These are phyloP conservation scores for Boletus subcaerulescens DNA, from an alignment of 768 basidiomycete genomes.

Conservation along the genomic window DNA sequence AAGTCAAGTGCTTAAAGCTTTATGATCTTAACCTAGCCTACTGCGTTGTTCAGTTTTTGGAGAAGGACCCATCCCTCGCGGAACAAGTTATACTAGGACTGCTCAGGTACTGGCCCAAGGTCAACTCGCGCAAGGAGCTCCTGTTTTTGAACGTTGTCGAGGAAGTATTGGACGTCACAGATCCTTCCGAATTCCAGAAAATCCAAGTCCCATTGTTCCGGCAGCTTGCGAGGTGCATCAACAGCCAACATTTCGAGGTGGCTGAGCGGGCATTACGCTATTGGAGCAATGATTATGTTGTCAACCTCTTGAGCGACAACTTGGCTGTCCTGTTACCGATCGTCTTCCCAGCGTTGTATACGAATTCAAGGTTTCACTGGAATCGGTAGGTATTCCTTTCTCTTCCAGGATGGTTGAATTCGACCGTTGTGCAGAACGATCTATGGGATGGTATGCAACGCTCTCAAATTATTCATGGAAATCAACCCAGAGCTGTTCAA, in stretches of 20 bases:
- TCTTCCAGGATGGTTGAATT: neutral
- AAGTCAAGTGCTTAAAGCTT: constrained; percentile 94
- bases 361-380: constrained; percentile 97
- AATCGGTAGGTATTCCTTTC: constrained; percentile 68
- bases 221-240: constrained; percentile 95
- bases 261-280: constrained; percentile 95
- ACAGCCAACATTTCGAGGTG: constrained; percentile 99
- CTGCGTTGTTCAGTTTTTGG: constrained; percentile 97
- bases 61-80: constrained; percentile 89
- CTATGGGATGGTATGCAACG: constrained; percentile 99
- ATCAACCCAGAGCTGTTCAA: constrained; percentile 97
- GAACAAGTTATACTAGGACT: constrained; percentile 96
- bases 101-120: constrained; percentile 98
- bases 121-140: constrained; percentile 98
- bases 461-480: constrained; percentile 98
- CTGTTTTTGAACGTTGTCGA: constrained; percentile 99
- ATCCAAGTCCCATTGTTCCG: constrained; percentile 90
- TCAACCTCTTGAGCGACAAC: constrained; percentile 99
- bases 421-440: constrained; percentile 67
- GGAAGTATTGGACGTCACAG: constrained; percentile 97
- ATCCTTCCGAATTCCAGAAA: constrained; percentile 94
- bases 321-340: constrained; percentile 85
- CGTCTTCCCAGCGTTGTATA: constrained; percentile 94
- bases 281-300: constrained; percentile 99
- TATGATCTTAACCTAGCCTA: constrained; percentile 99